Base-by-base conservation (phyloP, 2,329 filamentous ascomycete species). In the Xylariaceae sp. region DNA sequence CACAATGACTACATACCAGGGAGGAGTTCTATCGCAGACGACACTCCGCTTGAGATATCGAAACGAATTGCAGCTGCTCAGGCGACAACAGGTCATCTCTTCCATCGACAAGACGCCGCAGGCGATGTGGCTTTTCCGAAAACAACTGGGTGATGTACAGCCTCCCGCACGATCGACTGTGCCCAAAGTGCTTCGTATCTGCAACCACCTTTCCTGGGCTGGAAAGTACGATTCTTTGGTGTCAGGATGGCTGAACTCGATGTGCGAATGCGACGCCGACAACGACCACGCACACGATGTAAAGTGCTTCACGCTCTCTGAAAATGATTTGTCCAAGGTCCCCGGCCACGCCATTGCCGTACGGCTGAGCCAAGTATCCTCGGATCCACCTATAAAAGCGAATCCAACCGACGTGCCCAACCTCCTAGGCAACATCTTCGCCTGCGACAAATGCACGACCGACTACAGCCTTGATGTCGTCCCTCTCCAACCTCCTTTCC, bases 11-110 rank as follows among this genome's bases (percentile, higher is more conserved):
- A 35, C 18, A 1, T 55, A 51, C 34, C 41, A 50, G 8, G 47
- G 40, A 13, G 52, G 54, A 7, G 43, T 49, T 4, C 17, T 56
- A 38, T 39, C 42, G 2, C 54, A 56, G 32, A 35, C 39, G 17
- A 48, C 54, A 4, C 38, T 54, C 7, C 44, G 48, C 7, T 43
- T 50, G 39, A 45, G 54, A 15, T 56, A 51, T 34, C 54, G 52
- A 15, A 37, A 41, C 19, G 43, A 51, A 33, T 31, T 44, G 18
- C 13, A 51, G 6, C 17, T 54, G 11, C 29, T 56, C 13, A 35
- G 47, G 22, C 47, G 51, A 1, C 54, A 53, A 30, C 54, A 55
- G 16, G 44, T 55, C 16, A 28, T 56, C 11, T 48, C 54, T 11
- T 47, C 45, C 3, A 45, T 55, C 18, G 51, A 55, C 30, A 56